Evolutionary conservation across 306 rosid species (phyloP), one percentile per base, ranked within the genome.

Genomic region (Canavalia ensiformis): DNA sequence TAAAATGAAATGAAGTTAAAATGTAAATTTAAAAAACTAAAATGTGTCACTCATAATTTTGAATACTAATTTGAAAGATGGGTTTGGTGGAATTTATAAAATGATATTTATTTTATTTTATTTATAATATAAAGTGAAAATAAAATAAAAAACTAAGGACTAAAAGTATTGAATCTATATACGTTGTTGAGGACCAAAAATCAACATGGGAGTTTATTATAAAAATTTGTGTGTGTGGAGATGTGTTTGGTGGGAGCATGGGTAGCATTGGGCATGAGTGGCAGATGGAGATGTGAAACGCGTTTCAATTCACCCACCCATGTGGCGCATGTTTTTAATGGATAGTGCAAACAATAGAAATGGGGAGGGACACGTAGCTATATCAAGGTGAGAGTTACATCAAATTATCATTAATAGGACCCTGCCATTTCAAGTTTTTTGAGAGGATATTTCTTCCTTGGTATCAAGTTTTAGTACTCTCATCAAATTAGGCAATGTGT

Each of bases 401-500:
- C 82, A 75, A 80, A 75, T 69, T 84, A 84, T 74, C 83, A 79
- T 67, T 74, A 68, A 74, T 49, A 62, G 72, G 62, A 62, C 30
- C 73, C 76, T 83, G 60, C 60, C 67, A 59, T 83, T 77, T 71
- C 86, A 75, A 55, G 42, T 68, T 68, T 76, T 42, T 2, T 35
- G 35, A 46, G 42, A 45, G 51, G 41, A 71, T 60, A 70, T 76
- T 84, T 49, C 80, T 35, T 41, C 63, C 7, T 57, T 7, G 8
- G 8, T 82, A 1, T 69, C 62, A 42, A 52, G 4, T 67, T 74
- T 54, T 44, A 54, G 56, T 72, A 28, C 35, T 65, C 73, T 78
- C 4, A 28, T 72, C 87, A 72, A 56, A 78, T 84, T 78, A 55
- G 75, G 83, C 46, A 77, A 63, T 77, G 86, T 63, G 86, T 72